These are phyloP conservation scores for Halenospora varia DNA, from an alignment of 495 filamentous ascomycete species.

Conservation along the genomic window DNA sequence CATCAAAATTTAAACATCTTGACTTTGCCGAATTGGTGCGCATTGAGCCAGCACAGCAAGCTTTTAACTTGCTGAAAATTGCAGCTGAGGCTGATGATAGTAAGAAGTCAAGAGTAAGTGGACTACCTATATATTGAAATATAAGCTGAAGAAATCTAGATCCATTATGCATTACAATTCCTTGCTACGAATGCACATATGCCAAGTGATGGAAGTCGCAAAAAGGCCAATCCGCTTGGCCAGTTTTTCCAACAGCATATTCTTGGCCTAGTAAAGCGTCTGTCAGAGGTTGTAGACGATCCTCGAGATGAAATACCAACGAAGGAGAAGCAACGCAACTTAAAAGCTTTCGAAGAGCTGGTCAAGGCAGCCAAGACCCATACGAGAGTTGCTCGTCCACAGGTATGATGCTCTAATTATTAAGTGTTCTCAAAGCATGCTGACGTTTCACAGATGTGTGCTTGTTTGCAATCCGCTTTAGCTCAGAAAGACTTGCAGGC, in stretches of 20 bases:
- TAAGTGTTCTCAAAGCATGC: slow-evolving; percentile 1
- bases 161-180: slow-evolving; percentile 20
- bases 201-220: slow-evolving; percentile 37
- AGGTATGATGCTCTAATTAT: slow-evolving; percentile 49
- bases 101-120: slow-evolving; percentile 52
- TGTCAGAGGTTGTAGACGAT: slow-evolving; percentile 80
- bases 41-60: slow-evolving; percentile 68
- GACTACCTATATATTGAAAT: neutral
- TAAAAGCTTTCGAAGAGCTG: slow-evolving; percentile 86
- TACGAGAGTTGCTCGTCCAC: slow-evolving; percentile 75
- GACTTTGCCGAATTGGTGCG: slow-evolving; percentile 66
- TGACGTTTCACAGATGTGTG: slow-evolving; percentile 58
- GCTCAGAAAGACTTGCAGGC: slow-evolving; percentile 66
- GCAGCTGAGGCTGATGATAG: slow-evolving; percentile 57
- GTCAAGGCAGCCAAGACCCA: slow-evolving; percentile 65
- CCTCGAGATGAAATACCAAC: slow-evolving; percentile 26
- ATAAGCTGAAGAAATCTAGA: slow-evolving; percentile 20
- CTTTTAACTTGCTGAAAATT: slow-evolving; percentile 79
- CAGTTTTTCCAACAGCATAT: slow-evolving; percentile 81
- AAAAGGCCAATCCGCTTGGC: slow-evolving; percentile 55
- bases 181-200: slow-evolving; percentile 3
- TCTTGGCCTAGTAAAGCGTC: slow-evolving; percentile 79
- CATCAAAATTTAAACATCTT: slow-evolving; percentile 60
- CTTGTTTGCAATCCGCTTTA: slow-evolving; percentile 82
- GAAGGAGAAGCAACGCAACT: slow-evolving; percentile 60